Evolutionary conservation across 495 filamentous ascomycete species (phyloP).

Genomic region (Penicillium robsamsonii): DNA sequence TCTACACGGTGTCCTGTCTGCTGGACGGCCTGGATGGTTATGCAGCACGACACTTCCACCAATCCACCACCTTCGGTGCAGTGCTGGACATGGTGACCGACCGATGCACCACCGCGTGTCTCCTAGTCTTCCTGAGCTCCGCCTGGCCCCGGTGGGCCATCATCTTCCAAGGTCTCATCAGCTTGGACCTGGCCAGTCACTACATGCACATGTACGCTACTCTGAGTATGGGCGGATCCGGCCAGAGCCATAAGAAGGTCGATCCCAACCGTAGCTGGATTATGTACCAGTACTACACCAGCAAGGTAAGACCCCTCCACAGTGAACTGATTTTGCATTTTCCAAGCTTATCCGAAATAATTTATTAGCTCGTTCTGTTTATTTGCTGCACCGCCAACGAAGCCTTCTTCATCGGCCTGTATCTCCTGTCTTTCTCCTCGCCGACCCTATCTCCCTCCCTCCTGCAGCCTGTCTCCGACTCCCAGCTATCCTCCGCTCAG

Average conservation of each 20-base stretch:
- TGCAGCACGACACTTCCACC: slow-evolving; percentile 82
- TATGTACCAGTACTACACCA: slow-evolving; percentile 93
- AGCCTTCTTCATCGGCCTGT: slow-evolving; percentile 94
- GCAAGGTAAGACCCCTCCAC: slow-evolving; percentile 59
- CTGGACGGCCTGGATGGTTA: slow-evolving; percentile 92
- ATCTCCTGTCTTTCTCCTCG: slow-evolving; percentile 94
- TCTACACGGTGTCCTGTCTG: slow-evolving; percentile 90
- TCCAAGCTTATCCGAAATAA: neutral
- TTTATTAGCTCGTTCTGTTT: slow-evolving; percentile 79
- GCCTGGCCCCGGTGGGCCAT: slow-evolving; percentile 92
- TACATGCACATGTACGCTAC: slow-evolving; percentile 99
- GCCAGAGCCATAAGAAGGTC: slow-evolving; percentile 89
- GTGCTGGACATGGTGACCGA: slow-evolving; percentile 98
- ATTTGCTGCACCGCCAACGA: slow-evolving; percentile 88
- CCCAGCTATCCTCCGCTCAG: slow-evolving; percentile 54
- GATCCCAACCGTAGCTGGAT: slow-evolving; percentile 65
- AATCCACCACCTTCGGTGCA: slow-evolving; percentile 91
- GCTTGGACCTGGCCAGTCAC: slow-evolving; percentile 88
- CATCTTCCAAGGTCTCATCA: slow-evolving; percentile 89
- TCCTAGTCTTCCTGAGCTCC: slow-evolving; percentile 88
- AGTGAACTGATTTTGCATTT: neutral
- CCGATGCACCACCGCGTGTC: slow-evolving; percentile 89
- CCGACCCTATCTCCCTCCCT: slow-evolving; percentile 82
- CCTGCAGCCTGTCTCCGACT: slow-evolving; percentile 50
- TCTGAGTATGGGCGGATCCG: slow-evolving; percentile 68